Evolutionary conservation across 805 yeast species (phyloP), one percentile per base, ranked within the genome.

Genomic region (Saturnispora diversa): DNA sequence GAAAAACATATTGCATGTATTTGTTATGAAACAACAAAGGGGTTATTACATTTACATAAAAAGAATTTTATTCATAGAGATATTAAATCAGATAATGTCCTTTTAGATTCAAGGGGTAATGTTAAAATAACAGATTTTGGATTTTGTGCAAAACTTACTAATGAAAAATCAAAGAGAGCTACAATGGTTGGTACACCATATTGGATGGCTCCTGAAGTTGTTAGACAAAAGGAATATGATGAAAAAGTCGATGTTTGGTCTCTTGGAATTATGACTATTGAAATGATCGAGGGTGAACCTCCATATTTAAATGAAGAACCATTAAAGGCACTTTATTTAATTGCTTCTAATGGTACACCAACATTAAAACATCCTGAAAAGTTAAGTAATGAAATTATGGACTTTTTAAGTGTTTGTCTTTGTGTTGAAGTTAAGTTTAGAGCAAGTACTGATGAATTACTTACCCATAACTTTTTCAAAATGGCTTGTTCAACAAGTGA

Each of bases 191-290:
- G 99, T 12, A 92, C 99, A 0, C 98, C 99, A 11, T 92, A 92
- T 60, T 92, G 99, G 99, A 92, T 92, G 99, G 99, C 99, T 0
- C 99, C 99, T 1, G 99, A 92, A 60, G 96, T 92, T 40, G 96
- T 92, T 21, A 77, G 88, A 15, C 77, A 94, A 51, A 88, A 87
- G 59, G 96, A 88, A 56, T 92, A 92, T 57, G 98, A 94, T 26
- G 92, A 94, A 35, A 88, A 92, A 58, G 95, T 92, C 32, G 99
- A 92, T 63, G 80, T 92, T 37, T 92, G 99, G 99, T 86, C 96
- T 6, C 65, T 92, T 47, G 98, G 99, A 50, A 92, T 92, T 49
- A 92, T 92, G 97, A 80, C 85, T 16, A 92, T 92, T 54, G 99
- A 92, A 64, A 90, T 92, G 97, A 85, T 92, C 50, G 98, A 92